phyloP scores from a whole-genome alignment of 441 rosid species.

The Erysimum cheiri region DNA sequence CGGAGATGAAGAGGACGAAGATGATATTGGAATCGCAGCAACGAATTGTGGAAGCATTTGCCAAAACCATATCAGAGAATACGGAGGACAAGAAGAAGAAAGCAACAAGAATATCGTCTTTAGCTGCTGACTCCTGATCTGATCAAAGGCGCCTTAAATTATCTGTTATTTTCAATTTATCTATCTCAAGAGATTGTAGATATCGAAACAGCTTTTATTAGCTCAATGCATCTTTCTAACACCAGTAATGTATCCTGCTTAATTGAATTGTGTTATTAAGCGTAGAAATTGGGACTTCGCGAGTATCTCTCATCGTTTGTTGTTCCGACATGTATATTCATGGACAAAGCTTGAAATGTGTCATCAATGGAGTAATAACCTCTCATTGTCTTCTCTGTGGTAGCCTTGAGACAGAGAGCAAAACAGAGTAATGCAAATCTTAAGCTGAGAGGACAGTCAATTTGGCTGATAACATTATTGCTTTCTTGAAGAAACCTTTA shows the following conservation, averaged over 20 bases:
- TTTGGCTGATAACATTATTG: background rate
- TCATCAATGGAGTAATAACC: background rate
- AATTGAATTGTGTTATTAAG: constrained; percentile 2
- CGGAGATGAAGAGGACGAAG: constrained; percentile 87
- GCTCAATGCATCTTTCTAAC: constrained; percentile 27
- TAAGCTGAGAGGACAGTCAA: background rate
- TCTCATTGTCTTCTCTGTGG: background rate
- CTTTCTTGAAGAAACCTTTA: background rate
- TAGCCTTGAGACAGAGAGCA: background rate
- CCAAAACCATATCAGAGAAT: constrained; percentile 67
- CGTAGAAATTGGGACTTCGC: constrained; percentile 1
- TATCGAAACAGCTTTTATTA: background rate
- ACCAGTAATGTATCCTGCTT: constrained; percentile 7
- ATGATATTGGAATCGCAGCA: constrained; percentile 91
- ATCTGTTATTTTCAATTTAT: background rate
- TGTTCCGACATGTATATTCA: no score
- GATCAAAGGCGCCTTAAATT: background rate
- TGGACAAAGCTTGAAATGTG: background rate
- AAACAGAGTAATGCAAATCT: background rate
- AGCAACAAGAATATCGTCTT: constrained; percentile 45
- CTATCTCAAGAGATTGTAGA: constrained; percentile 1
- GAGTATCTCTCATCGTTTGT: background rate
- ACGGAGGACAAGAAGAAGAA: constrained; percentile 54
- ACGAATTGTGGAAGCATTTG: constrained; percentile 74
- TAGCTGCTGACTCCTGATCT: constrained; percentile 45